Evolutionary conservation across 192 early-diverging fungal species (phyloP).

Genomic region (Lobulomyces angularis): DNA sequence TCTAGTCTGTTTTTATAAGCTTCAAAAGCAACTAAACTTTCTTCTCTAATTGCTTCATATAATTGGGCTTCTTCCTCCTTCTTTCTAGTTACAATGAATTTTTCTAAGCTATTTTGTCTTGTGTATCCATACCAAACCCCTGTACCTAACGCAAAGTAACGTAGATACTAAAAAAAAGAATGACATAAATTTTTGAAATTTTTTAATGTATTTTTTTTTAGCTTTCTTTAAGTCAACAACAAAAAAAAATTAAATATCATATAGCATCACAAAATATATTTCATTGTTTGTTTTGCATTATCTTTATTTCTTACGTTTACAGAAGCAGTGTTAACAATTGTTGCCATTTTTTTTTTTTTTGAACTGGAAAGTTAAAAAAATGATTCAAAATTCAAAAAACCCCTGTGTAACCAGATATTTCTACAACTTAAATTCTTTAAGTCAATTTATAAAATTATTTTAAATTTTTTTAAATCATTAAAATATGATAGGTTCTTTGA

Average conservation of each 20-base stretch:
- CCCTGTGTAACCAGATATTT: too few relatives aligned
- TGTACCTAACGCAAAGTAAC: slow-evolving; percentile 26
- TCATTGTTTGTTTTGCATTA: too few relatives aligned
- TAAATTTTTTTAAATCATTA: too few relatives aligned
- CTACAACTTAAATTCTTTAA: too few relatives aligned
- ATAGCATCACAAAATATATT: too few relatives aligned
- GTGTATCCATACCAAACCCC: slow-evolving; percentile 36
- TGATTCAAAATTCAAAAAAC: too few relatives aligned
- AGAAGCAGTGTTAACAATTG: slow-evolving; percentile 36
- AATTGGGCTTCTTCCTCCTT: slow-evolving; percentile 14
- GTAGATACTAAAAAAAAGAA: slow-evolving; percentile 26
- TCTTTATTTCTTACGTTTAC: slow-evolving; percentile 36
- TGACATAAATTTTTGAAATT: not conserved
- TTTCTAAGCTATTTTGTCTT: slow-evolving; percentile 21
- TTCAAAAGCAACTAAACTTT: slow-evolving; percentile 38
- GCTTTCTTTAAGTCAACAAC: not conserved
- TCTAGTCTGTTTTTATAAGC: slow-evolving; percentile 30
- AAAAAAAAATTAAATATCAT: not conserved
- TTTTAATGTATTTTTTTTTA: slow-evolving; percentile 5
- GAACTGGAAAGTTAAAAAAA: too few relatives aligned
- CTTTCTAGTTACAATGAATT: slow-evolving; percentile 24
- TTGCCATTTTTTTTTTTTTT: not conserved
- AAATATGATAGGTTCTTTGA: too few relatives aligned
- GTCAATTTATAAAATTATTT: too few relatives aligned
- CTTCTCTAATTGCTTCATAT: slow-evolving; percentile 34